Conservation (phyloP, 768 basidiomycete genomes). For the Gyrodon lividus region DNA sequence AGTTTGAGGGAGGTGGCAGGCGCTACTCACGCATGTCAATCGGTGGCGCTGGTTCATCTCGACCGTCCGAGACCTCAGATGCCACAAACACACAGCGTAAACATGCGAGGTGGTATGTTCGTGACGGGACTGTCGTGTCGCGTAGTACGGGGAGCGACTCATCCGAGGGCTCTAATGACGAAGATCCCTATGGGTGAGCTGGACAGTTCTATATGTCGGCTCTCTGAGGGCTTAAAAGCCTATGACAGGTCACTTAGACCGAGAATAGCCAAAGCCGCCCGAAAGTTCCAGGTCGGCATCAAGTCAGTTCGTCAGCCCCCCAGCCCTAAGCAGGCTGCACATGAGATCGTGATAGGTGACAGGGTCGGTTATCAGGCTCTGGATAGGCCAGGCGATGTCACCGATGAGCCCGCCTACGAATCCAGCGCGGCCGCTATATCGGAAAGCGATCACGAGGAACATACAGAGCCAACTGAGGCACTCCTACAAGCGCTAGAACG, state of each 20-base stretch:
- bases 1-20: neutral
- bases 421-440: neutral
- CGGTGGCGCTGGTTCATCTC: constrained; percentile 7
- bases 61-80: neutral
- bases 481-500: constrained; percentile 37
- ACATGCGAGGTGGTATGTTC: constrained; percentile 17
- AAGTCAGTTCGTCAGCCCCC: constrained; percentile 11
- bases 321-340: neutral
- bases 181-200: constrained; percentile 10
- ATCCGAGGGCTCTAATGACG: neutral
- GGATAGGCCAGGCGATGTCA: constrained; percentile 3
- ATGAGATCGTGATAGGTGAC: constrained; percentile 4
- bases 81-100: neutral
- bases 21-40: constrained; percentile 22
- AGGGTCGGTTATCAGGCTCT: neutral
- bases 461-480: constrained; percentile 29
- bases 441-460: constrained; percentile 15
- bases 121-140: constrained; percentile 7
- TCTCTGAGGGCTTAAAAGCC: constrained; percentile 2
- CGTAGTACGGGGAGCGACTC: neutral
- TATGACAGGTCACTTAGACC: constrained; percentile 7
- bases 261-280: constrained; percentile 14
- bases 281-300: constrained; percentile 9
- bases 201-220: too few relatives aligned
- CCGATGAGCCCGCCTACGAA: constrained; percentile 2